A percentile compares a stretch with the other conserved stretches of the same genome.
Conservation (phyloP, 805 yeast genomes). For the Metschnikowia kunwiensis region DNA sequence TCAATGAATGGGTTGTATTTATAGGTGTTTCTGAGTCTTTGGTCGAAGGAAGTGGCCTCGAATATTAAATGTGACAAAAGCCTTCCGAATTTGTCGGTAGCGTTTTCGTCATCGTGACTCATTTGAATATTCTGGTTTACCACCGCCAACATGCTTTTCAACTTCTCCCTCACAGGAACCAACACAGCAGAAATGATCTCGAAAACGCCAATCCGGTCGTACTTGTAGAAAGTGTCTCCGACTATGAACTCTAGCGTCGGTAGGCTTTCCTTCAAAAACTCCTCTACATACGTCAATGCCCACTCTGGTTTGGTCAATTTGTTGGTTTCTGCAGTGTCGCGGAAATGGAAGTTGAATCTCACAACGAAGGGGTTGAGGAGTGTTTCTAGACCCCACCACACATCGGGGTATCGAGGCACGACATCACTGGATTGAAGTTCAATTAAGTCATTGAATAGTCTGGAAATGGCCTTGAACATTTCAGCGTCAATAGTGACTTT, state of each 20-base stretch:
- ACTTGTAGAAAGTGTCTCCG: conserved; percentile 27
- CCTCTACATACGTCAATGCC: conserved; percentile 52
- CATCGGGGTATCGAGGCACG: conserved; percentile 29
- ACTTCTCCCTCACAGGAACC: conserved; percentile 45
- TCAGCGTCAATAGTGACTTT: conserved; percentile 14
- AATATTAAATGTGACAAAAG: conserved; percentile 55
- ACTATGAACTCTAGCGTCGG: conserved; percentile 39
- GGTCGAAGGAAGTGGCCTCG: conserved; percentile 60
- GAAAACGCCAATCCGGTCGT: conserved; percentile 30
- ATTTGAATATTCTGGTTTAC: conserved; percentile 24
- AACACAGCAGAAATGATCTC: conserved; percentile 47
- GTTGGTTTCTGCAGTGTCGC: conserved; percentile 54
- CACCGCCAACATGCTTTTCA: conserved; percentile 24
- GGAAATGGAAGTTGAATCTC: conserved; percentile 62
- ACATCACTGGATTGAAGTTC: conserved; percentile 31
- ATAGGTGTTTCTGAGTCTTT: conserved; percentile 41
- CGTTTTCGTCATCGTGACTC: conserved; percentile 16
- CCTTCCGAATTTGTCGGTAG: conserved; percentile 39
- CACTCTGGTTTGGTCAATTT: conserved; percentile 70
- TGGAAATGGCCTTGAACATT: conserved; percentile 9
- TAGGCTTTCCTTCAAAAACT: conserved; percentile 40
- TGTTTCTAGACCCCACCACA: conserved; percentile 51
- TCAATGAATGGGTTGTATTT: conserved; percentile 43
- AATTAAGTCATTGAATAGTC: conserved; percentile 18
- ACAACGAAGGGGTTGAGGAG: conserved; percentile 45